These are phyloP conservation scores for Aspergillus melleus DNA, from an alignment of 2,329 filamentous ascomycete genomes.

Conservation along the genomic window DNA sequence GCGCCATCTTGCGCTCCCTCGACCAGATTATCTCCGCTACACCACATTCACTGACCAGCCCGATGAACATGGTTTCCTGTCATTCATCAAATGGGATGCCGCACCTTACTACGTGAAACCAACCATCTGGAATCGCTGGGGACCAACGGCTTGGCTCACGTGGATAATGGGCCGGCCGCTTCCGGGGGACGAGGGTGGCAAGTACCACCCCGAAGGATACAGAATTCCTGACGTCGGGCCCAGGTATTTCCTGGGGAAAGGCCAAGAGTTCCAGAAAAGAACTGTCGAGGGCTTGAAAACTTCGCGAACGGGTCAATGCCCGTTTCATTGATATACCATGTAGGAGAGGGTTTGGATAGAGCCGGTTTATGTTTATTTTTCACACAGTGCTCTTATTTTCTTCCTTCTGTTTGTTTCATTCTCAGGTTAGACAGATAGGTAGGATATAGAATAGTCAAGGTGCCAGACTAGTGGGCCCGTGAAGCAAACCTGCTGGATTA, in stretches of 20 bases:
- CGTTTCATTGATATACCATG: slow-evolving; percentile 38
- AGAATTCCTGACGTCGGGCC: slow-evolving; percentile 62
- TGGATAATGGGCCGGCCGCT: slow-evolving; percentile 47
- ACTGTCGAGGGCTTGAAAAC: slow-evolving; percentile 47
- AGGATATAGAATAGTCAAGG: too few relatives aligned
- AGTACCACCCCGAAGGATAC: slow-evolving; percentile 52
- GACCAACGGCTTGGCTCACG: slow-evolving; percentile 54
- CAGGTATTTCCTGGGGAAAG: slow-evolving; percentile 52
- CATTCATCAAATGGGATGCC: slow-evolving; percentile 55
- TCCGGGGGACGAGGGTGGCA: slow-evolving; percentile 50
- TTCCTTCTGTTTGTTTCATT: too few relatives aligned
- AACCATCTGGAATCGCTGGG: slow-evolving; percentile 64
- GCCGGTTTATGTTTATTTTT: too few relatives aligned
- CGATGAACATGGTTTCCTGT: slow-evolving; percentile 57
- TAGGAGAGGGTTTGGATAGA: too few relatives aligned
- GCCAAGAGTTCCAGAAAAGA: slow-evolving; percentile 33
- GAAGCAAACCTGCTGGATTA: too few relatives aligned
- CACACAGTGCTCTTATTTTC: too few relatives aligned
- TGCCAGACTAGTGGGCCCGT: too few relatives aligned
- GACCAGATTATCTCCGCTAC: slow-evolving; percentile 44
- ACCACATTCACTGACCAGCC: slow-evolving; percentile 45
- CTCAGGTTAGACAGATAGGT: too few relatives aligned
- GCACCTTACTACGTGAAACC: slow-evolving; percentile 66
- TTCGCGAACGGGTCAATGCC: slow-evolving; percentile 49
- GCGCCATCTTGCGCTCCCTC: slow-evolving; percentile 61